Evolutionary conservation across 495 filamentous ascomycete species (phyloP).

Genomic region (Penicillium longicatenatum): DNA sequence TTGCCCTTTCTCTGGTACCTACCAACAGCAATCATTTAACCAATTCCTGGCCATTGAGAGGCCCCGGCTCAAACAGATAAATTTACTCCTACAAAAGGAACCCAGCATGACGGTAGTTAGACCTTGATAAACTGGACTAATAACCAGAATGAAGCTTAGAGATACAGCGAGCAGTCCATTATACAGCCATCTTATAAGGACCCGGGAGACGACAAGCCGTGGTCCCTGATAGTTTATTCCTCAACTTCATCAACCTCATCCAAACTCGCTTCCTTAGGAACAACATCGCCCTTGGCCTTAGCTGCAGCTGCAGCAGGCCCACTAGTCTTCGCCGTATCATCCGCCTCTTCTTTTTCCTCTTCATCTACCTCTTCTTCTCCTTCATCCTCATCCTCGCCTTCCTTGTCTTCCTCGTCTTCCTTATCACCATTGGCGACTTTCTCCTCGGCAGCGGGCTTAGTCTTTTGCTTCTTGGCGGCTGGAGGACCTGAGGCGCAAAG

Average conservation of each 20-base stretch:
- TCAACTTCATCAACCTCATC: slow-evolving; percentile 40
- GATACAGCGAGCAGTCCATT: slow-evolving; percentile 6
- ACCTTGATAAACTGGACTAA: not conserved
- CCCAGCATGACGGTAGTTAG: not conserved
- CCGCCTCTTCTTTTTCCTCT: slow-evolving; percentile 29
- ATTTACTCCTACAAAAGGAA: not conserved
- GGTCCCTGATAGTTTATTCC: slow-evolving; percentile 3
- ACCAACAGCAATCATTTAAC: too few relatives aligned
- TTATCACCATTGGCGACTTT: slow-evolving; percentile 35
- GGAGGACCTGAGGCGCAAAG: slow-evolving; percentile 34
- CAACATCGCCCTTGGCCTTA: slow-evolving; percentile 42
- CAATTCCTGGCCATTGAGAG: too few relatives aligned
- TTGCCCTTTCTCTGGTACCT: too few relatives aligned
- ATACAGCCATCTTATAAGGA: slow-evolving; percentile 9
- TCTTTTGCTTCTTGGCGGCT: slow-evolving; percentile 38
- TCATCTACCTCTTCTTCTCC: slow-evolving; percentile 36
- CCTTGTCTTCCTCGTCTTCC: slow-evolving; percentile 27
- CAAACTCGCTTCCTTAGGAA: slow-evolving; percentile 53
- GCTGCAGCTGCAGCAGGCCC: slow-evolving; percentile 46
- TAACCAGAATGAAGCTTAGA: slow-evolving; percentile 6
- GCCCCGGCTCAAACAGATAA: too few relatives aligned
- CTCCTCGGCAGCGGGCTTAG: slow-evolving; percentile 26
- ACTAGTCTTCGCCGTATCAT: slow-evolving; percentile 40
- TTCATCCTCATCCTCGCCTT: too few relatives aligned
- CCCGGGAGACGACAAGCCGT: not conserved